Conservation (phyloP, 2,329 filamentous ascomycete species). For the Fusarium sp. region DNA sequence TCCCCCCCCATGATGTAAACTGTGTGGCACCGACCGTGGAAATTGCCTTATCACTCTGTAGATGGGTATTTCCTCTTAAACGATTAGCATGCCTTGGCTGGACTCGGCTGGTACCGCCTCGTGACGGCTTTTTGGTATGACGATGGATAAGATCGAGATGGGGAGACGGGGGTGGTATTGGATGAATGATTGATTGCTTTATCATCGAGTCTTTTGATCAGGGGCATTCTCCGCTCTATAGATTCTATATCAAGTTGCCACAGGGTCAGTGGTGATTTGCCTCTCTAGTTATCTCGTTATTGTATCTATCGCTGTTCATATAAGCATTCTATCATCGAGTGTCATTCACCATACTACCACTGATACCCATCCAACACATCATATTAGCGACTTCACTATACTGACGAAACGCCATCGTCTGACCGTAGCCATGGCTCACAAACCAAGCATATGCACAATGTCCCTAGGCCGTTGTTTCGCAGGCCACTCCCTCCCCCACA, state of each 20-base stretch:
- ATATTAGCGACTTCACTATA: not conserved
- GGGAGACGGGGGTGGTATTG: not conserved
- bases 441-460: conserved; percentile 78
- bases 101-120: conserved; percentile 18
- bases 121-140: conserved; percentile 1
- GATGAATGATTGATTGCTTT: conserved; percentile 14
- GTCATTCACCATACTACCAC: not conserved
- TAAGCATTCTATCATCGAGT: not conserved
- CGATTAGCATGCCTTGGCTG: not conserved
- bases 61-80: not conserved
- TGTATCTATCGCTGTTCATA: not conserved
- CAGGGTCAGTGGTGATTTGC: conserved; percentile 9
- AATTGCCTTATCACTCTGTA: not conserved
- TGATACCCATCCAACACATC: not conserved
- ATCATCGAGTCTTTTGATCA: conserved; percentile 1
- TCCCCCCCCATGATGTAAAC: conserved; percentile 10
- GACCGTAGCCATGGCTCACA: conserved; percentile 58
- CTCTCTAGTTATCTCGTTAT: not conserved
- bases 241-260: conserved; percentile 26
- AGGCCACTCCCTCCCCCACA: conserved; percentile 73
- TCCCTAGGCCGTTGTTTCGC: conserved; percentile 77
- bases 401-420: accelerated
- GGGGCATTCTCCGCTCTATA: conserved; percentile 12
- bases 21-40: not conserved
- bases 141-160: not conserved